Percentiles rank a stretch among this genome's conserved stretches.
phyloP scores from a whole-genome alignment of 1,284 basidiomycete genomes.

The Ganoderma boninense region DNA sequence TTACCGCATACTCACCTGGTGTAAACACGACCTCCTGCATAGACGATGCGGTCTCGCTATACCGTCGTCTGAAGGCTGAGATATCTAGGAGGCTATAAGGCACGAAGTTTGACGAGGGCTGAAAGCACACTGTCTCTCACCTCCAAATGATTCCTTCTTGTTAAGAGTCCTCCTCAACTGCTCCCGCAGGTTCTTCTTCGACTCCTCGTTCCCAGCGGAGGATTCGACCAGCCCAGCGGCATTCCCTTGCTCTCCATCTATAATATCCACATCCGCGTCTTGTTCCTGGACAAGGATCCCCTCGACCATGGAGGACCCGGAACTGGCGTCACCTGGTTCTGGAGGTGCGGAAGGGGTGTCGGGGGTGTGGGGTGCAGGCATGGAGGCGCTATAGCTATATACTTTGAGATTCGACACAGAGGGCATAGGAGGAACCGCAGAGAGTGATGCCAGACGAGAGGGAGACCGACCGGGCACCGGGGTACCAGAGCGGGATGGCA shows the following conservation, averaged over 20 bases:
- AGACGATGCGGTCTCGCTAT: slow-evolving; percentile 37
- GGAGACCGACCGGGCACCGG: slow-evolving; percentile 39
- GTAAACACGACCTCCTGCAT: slow-evolving; percentile 39
- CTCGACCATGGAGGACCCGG: slow-evolving; percentile 72
- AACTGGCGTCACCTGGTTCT: slow-evolving; percentile 57
- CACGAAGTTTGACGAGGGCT: background rate
- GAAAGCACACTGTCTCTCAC: background rate
- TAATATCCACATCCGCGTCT: slow-evolving; percentile 62
- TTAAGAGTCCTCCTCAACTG: slow-evolving; percentile 73
- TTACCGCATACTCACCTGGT: slow-evolving; percentile 34
- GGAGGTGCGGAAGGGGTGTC: slow-evolving; percentile 32
- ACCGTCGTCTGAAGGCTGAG: slow-evolving; percentile 26
- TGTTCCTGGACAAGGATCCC: slow-evolving; percentile 73
- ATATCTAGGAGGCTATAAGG: slow-evolving; percentile 18
- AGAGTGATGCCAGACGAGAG: slow-evolving; percentile 38
- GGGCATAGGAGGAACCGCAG: slow-evolving; percentile 41
- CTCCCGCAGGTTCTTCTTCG: slow-evolving; percentile 72
- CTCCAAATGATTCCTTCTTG: slow-evolving; percentile 48
- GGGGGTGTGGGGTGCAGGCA: slow-evolving; percentile 26
- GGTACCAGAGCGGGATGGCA: slow-evolving; percentile 45
- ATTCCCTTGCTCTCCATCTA: slow-evolving; percentile 58
- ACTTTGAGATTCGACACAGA: slow-evolving; percentile 44
- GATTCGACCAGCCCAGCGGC: slow-evolving; percentile 52
- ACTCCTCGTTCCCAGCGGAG: slow-evolving; percentile 56
- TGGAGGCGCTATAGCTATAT: slow-evolving; percentile 39